Evolutionary conservation across 331 rosid species (phyloP).

Genomic region (Quercus phellos): DNA sequence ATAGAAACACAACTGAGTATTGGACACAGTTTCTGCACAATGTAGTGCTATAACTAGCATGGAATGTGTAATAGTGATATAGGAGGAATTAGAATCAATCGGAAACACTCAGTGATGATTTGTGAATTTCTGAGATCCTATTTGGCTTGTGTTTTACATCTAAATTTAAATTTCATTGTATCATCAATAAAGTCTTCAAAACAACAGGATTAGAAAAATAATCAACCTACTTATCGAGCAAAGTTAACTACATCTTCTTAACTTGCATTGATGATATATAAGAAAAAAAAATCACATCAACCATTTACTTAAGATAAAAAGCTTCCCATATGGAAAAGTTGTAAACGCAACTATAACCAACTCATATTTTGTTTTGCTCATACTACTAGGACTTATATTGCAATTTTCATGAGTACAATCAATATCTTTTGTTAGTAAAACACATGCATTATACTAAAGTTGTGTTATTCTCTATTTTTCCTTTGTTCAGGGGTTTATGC

Average conservation of each 20-base stretch:
- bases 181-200: neutral
- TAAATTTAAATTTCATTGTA: neutral
- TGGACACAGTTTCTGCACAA: neutral
- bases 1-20: too few species aligned
- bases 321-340: neutral
- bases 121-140: neutral
- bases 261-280: neutral
- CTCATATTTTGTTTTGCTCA: neutral
- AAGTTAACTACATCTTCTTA: neutral
- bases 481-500: conserved; percentile 72
- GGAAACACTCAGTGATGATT: neutral
- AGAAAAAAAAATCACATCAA: neutral
- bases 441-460: neutral
- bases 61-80: neutral
- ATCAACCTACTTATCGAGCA: neutral
- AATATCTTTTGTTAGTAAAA: neutral
- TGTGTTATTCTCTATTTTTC: neutral
- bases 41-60: neutral
- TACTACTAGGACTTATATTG: neutral
- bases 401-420: neutral
- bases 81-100: neutral
- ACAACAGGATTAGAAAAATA: neutral
- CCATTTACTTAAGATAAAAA: neutral
- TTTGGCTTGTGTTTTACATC: neutral
- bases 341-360: neutral